Conservation (phyloP, 2,329 filamentous ascomycete species). For the Calycina herbarum region DNA sequence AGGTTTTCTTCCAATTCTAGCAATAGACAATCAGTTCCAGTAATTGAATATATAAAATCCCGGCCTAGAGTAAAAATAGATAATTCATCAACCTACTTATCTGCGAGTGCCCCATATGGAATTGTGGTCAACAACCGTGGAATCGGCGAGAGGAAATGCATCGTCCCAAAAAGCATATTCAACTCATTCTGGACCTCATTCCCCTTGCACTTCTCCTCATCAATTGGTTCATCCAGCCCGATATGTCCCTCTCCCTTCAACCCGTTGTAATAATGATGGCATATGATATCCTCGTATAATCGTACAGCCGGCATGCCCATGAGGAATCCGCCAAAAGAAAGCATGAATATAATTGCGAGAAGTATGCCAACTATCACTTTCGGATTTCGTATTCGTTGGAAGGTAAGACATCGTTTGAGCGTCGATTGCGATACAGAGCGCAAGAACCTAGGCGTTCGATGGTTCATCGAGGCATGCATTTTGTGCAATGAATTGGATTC, state of each 20-base stretch:
- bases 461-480: background rate
- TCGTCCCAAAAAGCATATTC: constrained; percentile 39
- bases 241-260: constrained; percentile 28
- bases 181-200: constrained; percentile 41
- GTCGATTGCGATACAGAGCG: background rate
- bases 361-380: constrained; percentile 38
- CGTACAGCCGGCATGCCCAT: constrained; percentile 39
- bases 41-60: background rate
- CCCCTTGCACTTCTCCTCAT: constrained; percentile 42
- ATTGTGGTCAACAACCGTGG: constrained; percentile 39
- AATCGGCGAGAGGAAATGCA: constrained; percentile 35
- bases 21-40: background rate
- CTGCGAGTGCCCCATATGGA: constrained; percentile 42
- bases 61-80: background rate
- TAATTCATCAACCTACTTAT: constrained; percentile 34
- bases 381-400: constrained; percentile 28
- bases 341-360: constrained; percentile 37
- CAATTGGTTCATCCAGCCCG: constrained; percentile 32
- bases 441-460: background rate
- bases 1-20: constrained; percentile 15
- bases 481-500: background rate
- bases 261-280: constrained; percentile 41
- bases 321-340: constrained; percentile 35
- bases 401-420: background rate
- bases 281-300: constrained; percentile 43